phyloP scores from a whole-genome alignment of 2,329 filamentous ascomycete genomes.

The Xylaria hypoxylon region DNA sequence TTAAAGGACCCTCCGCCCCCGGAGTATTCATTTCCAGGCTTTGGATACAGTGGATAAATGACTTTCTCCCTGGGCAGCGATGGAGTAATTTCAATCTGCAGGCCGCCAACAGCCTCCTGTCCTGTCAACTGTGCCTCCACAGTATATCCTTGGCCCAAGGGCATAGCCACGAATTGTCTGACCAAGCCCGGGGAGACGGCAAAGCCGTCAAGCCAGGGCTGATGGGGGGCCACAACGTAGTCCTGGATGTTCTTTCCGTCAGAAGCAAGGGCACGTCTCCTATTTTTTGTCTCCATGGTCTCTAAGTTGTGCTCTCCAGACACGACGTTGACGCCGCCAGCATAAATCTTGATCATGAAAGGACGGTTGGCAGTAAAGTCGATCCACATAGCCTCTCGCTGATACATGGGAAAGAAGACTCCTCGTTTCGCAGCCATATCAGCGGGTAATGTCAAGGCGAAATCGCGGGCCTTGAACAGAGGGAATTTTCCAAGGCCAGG shows the following conservation, averaged over 20 bases:
- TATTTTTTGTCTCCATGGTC: constrained; percentile 39
- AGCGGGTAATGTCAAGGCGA: constrained; percentile 49
- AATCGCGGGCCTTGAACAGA: constrained; percentile 53
- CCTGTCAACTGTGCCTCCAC: constrained; percentile 61
- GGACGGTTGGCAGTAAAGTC: constrained; percentile 43
- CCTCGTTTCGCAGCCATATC: constrained; percentile 56
- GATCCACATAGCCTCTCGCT: constrained; percentile 57
- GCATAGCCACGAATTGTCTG: constrained; percentile 62
- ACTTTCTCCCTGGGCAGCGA: constrained; percentile 4
- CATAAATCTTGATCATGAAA: constrained; percentile 56
- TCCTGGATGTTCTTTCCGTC: constrained; percentile 44
- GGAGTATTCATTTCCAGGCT: too few species aligned
- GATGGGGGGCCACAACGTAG: constrained; percentile 53
- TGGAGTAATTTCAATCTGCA: constrained; percentile 60
- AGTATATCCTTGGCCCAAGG: constrained; percentile 55
- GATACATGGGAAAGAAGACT: constrained; percentile 60
- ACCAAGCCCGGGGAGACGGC: constrained; percentile 53
- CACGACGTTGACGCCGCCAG: constrained; percentile 56
- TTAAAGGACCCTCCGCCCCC: too few species aligned
- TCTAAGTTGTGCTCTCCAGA: constrained; percentile 51
- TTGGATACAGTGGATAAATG: too few species aligned
- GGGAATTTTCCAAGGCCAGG: constrained; percentile 53
- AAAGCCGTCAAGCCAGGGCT: constrained; percentile 57
- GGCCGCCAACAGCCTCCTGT: constrained; percentile 54
- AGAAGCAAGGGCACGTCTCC: constrained; percentile 23